Conservation (phyloP, 352 stramenopile species). For the Aphanomyces stellatus region DNA sequence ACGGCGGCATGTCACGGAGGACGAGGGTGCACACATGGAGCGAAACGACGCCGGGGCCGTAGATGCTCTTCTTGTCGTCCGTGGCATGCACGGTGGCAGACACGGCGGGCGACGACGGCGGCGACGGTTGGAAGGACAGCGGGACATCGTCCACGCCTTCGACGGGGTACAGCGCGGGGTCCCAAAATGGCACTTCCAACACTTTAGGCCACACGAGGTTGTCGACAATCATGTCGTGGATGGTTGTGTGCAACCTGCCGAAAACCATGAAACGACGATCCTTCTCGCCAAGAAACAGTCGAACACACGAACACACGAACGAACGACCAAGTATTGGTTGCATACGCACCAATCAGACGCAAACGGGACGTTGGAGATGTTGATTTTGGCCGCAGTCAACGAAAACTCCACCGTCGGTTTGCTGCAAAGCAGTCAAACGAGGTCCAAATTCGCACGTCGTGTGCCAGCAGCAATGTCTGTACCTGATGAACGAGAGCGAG, state of each 20-base stretch:
- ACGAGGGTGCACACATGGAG: conserved; percentile 5
- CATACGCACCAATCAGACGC: conserved; percentile 56
- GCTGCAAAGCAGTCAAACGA: conserved; percentile 23
- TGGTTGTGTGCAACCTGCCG: conserved; percentile 60
- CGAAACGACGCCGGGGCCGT: conserved; percentile 16
- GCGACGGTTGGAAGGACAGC: too few species aligned
- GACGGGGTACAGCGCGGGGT: conserved; percentile 20
- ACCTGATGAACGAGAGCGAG: conserved; percentile 67
- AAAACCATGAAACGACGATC: too few species aligned
- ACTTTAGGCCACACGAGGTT: conserved; percentile 75
- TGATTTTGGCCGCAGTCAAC: conserved; percentile 74
- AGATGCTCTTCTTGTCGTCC: conserved; percentile 5
- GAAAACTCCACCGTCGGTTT: conserved; percentile 67
- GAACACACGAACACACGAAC: too few species aligned
- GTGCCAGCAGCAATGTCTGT: conserved; percentile 2
- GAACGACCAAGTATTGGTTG: not conserved
- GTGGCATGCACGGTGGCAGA: not conserved
- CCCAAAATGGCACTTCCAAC: conserved; percentile 57
- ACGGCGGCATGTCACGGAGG: not conserved
- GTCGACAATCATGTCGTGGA: conserved; percentile 62
- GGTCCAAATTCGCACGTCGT: not conserved
- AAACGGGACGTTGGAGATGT: conserved; percentile 72
- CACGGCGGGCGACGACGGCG: not conserved
- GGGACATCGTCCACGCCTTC: conserved; percentile 1
- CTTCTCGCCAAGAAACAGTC: not conserved